These are phyloP conservation scores for Olyra latifolia DNA, from an alignment of 176 grass and related monocot species.

Conservation along the genomic window DNA sequence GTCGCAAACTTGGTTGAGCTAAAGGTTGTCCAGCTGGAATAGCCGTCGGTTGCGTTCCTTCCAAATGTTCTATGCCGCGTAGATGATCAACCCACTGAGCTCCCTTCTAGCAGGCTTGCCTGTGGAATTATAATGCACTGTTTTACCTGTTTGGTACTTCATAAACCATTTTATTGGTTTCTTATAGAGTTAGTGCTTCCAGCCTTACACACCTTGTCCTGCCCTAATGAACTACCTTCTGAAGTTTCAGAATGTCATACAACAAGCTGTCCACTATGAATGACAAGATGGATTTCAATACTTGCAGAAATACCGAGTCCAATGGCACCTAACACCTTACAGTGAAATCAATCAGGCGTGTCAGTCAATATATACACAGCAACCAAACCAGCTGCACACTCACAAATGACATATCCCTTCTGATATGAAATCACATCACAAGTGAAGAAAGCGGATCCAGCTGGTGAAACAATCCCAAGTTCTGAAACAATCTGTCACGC, in stretches of 20 bases:
- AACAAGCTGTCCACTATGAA: constrained; percentile 39
- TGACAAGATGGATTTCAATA: constrained; percentile 39
- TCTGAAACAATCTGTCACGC: background rate
- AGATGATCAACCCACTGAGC: too few species aligned
- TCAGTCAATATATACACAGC: constrained; percentile 26
- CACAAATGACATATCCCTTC: constrained; percentile 22
- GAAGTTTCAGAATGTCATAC: constrained; percentile 56
- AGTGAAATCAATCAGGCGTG: constrained; percentile 30
- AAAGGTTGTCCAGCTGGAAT: too few species aligned
- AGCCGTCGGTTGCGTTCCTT: too few species aligned
- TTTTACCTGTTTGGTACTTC: background rate
- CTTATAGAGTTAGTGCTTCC: constrained; percentile 2
- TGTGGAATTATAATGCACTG: too few species aligned
- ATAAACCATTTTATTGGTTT: background rate
- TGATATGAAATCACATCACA: constrained; percentile 34
- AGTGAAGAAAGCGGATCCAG: constrained; percentile 40
- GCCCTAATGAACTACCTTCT: background rate
- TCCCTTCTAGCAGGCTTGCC: too few species aligned
- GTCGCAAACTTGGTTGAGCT: too few species aligned
- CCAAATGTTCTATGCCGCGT: too few species aligned
- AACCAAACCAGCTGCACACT: constrained; percentile 26
- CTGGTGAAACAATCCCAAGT: constrained; percentile 12
- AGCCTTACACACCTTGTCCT: background rate
- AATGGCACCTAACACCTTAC: constrained; percentile 29
- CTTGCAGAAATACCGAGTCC: background rate